Base-by-base conservation (phyloP, 1,284 basidiomycete genomes). In the Sporisorium graminicola region DNA sequence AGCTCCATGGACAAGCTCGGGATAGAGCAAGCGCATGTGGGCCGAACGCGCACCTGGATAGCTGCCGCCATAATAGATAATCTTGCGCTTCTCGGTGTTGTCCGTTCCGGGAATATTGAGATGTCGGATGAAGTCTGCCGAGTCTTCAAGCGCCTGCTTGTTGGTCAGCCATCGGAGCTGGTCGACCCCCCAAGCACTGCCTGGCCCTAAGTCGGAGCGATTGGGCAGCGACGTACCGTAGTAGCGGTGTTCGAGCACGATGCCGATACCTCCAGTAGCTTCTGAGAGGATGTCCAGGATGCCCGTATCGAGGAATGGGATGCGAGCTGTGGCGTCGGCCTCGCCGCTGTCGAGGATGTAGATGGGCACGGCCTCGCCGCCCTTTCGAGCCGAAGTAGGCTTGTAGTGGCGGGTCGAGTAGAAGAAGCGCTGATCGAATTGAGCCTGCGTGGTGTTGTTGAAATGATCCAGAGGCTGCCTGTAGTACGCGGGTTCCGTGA, bases 1-100 rank as follows among this genome's bases (percentile, higher is more conserved):
- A 0, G 93, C 92, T 20, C 95, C 96, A 86, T 90, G 95, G 5
- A 95, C 93, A 13, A 95, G 88, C 27, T 96, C 90, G 0, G 95
- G 95, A 81, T 94, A 94, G 12, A 94, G 88, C 33, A 94, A 60
- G 55, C 90, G 91, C 92, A 98, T 94, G 82, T 98, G 94, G 0
- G 96, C 96, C 0, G 94, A 92, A 18, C 95, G 91, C 5, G 94
- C 95, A 55, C 96, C 96, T 7, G 95, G 94, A 82, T 98, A 95
- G 0, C 78, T 82, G n/a, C 82, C 78, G 29, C 96, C 95, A 80
- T 97, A 97, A 86, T 96, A 96, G 74, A 98, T 94, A 92, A 95
- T 96, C 54, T 72, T 79, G 37, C 77, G 59, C 35, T 77, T 65
- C 46, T 76, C 76, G 71, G 92, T 89, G 65, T 92, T 90, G 5